Base-by-base conservation (phyloP, 73 alveolate genomes). In the Blepharisma japonicum region DNA sequence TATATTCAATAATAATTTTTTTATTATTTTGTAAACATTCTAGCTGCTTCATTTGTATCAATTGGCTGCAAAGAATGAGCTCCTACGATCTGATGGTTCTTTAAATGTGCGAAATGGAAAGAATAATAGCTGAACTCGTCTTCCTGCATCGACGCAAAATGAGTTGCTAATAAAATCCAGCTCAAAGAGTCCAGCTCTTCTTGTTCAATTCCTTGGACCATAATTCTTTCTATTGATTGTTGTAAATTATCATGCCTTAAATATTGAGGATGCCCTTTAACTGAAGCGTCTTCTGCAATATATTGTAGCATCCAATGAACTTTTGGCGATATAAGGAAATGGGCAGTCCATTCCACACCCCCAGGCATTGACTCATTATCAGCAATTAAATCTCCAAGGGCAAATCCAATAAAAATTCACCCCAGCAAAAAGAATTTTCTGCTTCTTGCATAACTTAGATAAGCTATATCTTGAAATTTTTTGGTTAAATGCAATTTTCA, bases 21-120 rank as follows among this genome's bases (percentile, higher is more conserved):
- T 53, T 20, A 53, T 20, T 53, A 53, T 53, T 20, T 20, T 53
- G 68, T 25, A 61, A 61, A 70, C 11, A 70, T 18, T 7, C 80
- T 23, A 14, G 21, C 20, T 9, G 80, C 66, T 39, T 70, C 80
- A 11, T 18, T 23, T 1, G 32, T 54, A 18, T 70, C 80, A 23
- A 70, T 14, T 14, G 80, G 80, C 61, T 38, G 71, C 61, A n/a
- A 39, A 14, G 80, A 70, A 25, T 70, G 11, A 0, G 55, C 80
- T 39, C 80, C 80, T 0, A 70, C 27, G 2, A 2, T 5, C 61
- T 70, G 66, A 70, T 70, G 80, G 39, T 70, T 45, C 42, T 45
- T 45, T 11, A 38, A n/a, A 70, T 70, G 80, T n/a, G 80, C 80
- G 4, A 70, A 14, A 18, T 70, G 80, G 46, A 70, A 70, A 25